Evolutionary conservation across 164 flowering plant species (phyloP).

Genomic region (Umbilicus rupestris): DNA sequence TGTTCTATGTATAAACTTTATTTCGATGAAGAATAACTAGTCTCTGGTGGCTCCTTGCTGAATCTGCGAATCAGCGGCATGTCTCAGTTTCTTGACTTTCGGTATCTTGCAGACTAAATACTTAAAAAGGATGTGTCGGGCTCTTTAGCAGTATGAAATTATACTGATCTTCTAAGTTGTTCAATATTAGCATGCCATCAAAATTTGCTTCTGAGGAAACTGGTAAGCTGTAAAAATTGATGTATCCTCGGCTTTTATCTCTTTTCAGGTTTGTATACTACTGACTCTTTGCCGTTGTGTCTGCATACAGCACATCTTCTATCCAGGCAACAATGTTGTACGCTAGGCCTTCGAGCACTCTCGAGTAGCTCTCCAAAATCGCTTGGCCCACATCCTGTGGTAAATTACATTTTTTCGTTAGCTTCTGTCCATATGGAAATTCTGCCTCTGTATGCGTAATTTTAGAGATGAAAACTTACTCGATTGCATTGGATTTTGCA

Average conservation of each 20-base stretch:
- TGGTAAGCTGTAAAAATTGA: background rate
- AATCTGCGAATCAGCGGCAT: background rate
- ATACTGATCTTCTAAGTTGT: too few relatives aligned
- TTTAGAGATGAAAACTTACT: background rate
- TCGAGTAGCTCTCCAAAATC: constrained; percentile 83
- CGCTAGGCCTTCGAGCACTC: constrained; percentile 88
- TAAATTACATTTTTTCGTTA: background rate
- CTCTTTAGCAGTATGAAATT: background rate
- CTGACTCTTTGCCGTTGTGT: constrained; percentile 34
- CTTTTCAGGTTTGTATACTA: background rate
- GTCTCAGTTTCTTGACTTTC: background rate
- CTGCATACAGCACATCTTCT: constrained; percentile 71
- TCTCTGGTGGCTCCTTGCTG: background rate
- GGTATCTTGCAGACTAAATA: background rate
- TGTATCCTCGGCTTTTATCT: background rate
- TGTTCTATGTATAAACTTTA: background rate
- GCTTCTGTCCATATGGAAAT: background rate
- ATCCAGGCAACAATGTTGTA: constrained; percentile 89
- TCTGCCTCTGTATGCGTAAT: background rate
- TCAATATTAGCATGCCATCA: too few relatives aligned
- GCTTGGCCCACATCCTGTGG: constrained; percentile 93
- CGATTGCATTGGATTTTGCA: constrained; percentile 84
- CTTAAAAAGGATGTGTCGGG: background rate
- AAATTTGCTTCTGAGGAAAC: too few relatives aligned
- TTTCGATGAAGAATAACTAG: background rate